phyloP scores from a whole-genome alignment of 2,329 filamentous ascomycete species.

The Colletotrichum nymphaeae region DNA sequence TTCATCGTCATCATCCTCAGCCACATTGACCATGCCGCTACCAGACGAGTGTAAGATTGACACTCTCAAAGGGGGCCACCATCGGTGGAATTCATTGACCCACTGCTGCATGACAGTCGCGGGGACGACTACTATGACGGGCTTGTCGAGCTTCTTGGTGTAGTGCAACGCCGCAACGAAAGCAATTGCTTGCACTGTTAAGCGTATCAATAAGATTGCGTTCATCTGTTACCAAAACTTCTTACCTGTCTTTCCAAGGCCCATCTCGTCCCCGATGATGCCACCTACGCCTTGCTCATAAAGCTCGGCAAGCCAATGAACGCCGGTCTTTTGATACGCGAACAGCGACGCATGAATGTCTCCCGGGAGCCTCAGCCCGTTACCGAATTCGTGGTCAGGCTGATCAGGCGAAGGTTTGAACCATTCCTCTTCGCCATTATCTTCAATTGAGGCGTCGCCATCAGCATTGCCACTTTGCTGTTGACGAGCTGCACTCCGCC shows the following conservation, averaged over 20 bases:
- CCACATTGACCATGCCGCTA: conserved; percentile 93
- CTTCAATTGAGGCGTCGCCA: conserved; percentile 53
- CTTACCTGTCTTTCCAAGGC: conserved; percentile 85
- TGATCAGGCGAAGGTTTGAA: conserved; percentile 87
- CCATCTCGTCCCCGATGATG: conserved; percentile 98
- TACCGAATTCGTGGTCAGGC: conserved; percentile 79
- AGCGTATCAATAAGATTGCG: conserved; percentile 22
- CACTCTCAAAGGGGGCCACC: conserved; percentile 99
- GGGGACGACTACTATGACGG: conserved; percentile 91
- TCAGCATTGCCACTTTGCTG: conserved; percentile 45
- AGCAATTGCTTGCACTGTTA: conserved; percentile 68
- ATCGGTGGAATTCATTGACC: conserved; percentile 98
- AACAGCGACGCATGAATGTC: conserved; percentile 94
- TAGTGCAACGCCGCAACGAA: conserved; percentile 94
- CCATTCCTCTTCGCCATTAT: conserved; percentile 73
- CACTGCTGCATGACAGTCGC: conserved; percentile 96
- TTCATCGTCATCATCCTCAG: conserved; percentile 65
- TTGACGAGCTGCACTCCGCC: conserved; percentile 55
- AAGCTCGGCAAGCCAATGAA: conserved; percentile 95
- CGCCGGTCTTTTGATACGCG: conserved; percentile 96
- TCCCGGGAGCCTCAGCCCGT: conserved; percentile 84
- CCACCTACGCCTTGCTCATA: conserved; percentile 91
- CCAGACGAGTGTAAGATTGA: conserved; percentile 96
- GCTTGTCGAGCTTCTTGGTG: conserved; percentile 84
- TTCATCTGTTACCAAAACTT: neutral